Evolutionary conservation across 306 rosid species (phyloP), one percentile per base, ranked within the genome.

Genomic region (Lupinus albus): DNA sequence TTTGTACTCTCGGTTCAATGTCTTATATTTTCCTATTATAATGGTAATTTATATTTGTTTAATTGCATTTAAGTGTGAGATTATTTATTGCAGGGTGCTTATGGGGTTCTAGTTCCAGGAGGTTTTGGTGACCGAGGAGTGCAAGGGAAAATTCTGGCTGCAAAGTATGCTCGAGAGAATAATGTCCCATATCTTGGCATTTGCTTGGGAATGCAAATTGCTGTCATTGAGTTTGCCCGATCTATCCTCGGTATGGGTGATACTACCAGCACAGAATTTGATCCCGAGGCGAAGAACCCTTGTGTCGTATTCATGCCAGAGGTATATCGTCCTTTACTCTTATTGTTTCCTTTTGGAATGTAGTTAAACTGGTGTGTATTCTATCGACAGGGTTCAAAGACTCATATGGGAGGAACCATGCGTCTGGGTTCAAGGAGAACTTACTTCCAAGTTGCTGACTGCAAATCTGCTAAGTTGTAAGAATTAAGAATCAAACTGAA

Each of bases 331-430:
- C 58, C 9, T 16, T 1, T 33, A 16, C 36, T 46, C 36, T 3
- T 46, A 3, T 11, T 20, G 46, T 63, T 71, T 30, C 46, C 25
- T 14, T 69, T 64, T 15, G 46, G 33, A 39, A 58, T 63, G 16
- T 41, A 4, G 17, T 74, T 73, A 70, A 77, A 36, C 47, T 64
- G 32, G 39, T 61, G 60, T 53, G 14, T 58, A 12, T 69, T 55
- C 7, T 68, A 6, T 57, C 57, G 56, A 18, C 71, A 93, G 98
- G 98, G 96, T 65, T 93, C 98, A 28, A 93, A 82, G 80, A 93
- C 97, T 54, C 96, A 83, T 53, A 89, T 93, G 98, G 98, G 98
- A 6, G 98, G 85, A 44, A 93, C 98, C n/a, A 93, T 93, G 98
- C 95, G 98, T 20, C 88, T 88, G 50, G 98, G 98, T 56, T 93